A percentile compares a stretch with the other conserved stretches of the same genome.
phyloP scores from a whole-genome alignment of 495 filamentous ascomycete genomes.

The Neurospora intermedia region DNA sequence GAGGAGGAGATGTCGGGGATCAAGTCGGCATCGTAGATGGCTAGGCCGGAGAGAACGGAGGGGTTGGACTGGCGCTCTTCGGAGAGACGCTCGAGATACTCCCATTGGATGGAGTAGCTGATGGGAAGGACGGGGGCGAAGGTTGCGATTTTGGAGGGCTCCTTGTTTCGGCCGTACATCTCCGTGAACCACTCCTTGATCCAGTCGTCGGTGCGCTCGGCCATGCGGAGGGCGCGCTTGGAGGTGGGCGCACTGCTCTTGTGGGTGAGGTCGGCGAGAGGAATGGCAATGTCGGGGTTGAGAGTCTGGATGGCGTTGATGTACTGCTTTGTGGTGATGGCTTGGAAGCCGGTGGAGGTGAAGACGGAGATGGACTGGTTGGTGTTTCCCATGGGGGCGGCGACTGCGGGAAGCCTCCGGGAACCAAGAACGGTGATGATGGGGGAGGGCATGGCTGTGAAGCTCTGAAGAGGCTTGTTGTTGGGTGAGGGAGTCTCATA shows the following conservation, averaged over 20 bases:
- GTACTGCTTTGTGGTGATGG: constrained; percentile 58
- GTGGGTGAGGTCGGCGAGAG: constrained; percentile 63
- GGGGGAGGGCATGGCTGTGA: constrained; percentile 48
- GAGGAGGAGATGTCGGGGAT: constrained; percentile 50
- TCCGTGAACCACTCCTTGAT: constrained; percentile 61
- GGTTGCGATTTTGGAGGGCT: constrained; percentile 29
- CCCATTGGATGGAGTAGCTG: constrained; percentile 57
- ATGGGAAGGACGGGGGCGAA: constrained; percentile 80
- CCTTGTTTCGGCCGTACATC: constrained; percentile 35
- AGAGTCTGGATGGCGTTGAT: constrained; percentile 48
- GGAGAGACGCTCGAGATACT: constrained; percentile 60
- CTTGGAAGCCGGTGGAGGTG: constrained; percentile 73
- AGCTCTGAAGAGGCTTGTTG: constrained; percentile 55
- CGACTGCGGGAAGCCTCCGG: constrained; percentile 64
- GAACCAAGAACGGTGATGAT: constrained; percentile 65
- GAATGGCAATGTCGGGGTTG: constrained; percentile 70
- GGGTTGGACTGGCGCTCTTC: constrained; percentile 28
- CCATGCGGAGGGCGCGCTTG: constrained; percentile 72
- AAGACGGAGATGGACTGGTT: constrained; percentile 61
- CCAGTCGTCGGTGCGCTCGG: constrained; percentile 72
- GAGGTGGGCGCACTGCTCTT: constrained; percentile 42
- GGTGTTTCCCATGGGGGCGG: constrained; percentile 62
- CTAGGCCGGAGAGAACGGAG: constrained; percentile 60
- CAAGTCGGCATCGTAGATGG: constrained; percentile 67
- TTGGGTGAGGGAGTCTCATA: constrained; percentile 22